Evolutionary conservation across 2,329 filamentous ascomycete species (phyloP), one percentile per base, ranked within the genome.

Genomic region (Bisporella sp.): DNA sequence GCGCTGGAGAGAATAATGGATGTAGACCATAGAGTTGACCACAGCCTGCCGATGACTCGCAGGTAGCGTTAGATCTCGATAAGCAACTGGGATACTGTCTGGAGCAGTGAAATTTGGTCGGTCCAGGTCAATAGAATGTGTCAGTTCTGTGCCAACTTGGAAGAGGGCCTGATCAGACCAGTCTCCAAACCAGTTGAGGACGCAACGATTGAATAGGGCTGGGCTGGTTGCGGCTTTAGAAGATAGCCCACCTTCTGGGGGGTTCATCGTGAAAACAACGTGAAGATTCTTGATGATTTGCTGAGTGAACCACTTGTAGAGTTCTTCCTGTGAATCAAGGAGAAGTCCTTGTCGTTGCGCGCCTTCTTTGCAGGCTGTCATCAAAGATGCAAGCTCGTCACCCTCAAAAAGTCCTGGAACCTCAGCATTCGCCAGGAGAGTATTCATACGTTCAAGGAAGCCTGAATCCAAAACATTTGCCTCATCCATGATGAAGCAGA

Each of bases 221-320:
- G 93, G 93, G 78, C 90, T 96, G 3, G 95, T 99, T 31, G 93
- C 95, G 50, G 93, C 93, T 73, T 96, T 97, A 32, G 90, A 96
- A 1, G 89, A 93, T 6, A 99, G 73, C 0, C 93, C 92, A 60
- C 93, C 93, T 65, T 96, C 89, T 0, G 93, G 95, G 11, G 93
- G 93, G 69, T 99, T 99, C 93, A 99, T 99, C 3, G 93, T 99
- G 69, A 99, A 99, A 28, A 99, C 93, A 45, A 99, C 93, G 64
- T 99, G 93, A 40, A 99, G 73, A 65, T 99, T 99, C 75, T 96
- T 96, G 67, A 99, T 88, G 62, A 99, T 97, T 68, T 99, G 93
- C 62, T 95, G 89, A 0, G 95, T 99, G 73, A 99, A 99, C 93
- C 93, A 99, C 73, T 97, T 97, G 78, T 99, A 99, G n/a, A 99